A percentile compares a stretch with the other conserved stretches of the same genome.
These are phyloP conservation scores for Cyberlindnera suaveolens DNA, from an alignment of 805 yeast genomes.

Conservation along the genomic window DNA sequence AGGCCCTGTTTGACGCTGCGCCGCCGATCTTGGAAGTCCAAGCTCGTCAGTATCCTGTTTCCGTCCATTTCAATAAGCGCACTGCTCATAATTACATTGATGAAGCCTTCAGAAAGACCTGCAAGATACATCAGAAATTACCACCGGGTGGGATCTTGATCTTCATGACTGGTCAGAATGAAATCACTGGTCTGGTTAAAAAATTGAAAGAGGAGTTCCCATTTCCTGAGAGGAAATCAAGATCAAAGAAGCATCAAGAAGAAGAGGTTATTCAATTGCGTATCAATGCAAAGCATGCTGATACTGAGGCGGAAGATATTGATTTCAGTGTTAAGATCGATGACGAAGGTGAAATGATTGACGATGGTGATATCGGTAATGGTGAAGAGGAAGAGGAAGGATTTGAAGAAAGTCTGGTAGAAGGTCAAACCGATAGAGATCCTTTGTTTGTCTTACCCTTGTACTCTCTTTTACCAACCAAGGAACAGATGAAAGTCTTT, in stretches of 20 bases:
- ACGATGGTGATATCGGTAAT: conserved; percentile 31
- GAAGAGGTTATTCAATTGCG: conserved; percentile 38
- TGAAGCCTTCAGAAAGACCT: conserved; percentile 78
- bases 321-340: conserved; percentile 53
- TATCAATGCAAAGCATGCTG: conserved; percentile 54
- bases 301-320: conserved; percentile 81
- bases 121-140: conserved; percentile 76
- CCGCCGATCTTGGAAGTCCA: conserved; percentile 90
- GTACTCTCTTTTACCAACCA: conserved; percentile 89
- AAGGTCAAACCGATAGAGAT: conserved; percentile 62
- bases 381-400: conserved; percentile 49
- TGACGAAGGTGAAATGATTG: conserved; percentile 29
- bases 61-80: conserved; percentile 79
- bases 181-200: conserved; percentile 72
- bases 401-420: conserved; percentile 63
- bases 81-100: conserved; percentile 77
- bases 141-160: conserved; percentile 94
- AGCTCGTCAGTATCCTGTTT: conserved; percentile 92
- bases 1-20: conserved; percentile 52
- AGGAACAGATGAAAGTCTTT: conserved; percentile 91
- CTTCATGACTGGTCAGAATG: conserved; percentile 92
- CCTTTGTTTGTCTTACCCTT: conserved; percentile 89
- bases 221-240: conserved; percentile 27
- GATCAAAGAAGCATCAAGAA: conserved; percentile 19
- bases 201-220: conserved; percentile 66